Percentiles rank a stretch among this genome's conserved stretches.
Evolutionary conservation across 495 filamentous ascomycete genomes (phyloP).

Genomic region (Umbilicaria muhlenbergii): DNA sequence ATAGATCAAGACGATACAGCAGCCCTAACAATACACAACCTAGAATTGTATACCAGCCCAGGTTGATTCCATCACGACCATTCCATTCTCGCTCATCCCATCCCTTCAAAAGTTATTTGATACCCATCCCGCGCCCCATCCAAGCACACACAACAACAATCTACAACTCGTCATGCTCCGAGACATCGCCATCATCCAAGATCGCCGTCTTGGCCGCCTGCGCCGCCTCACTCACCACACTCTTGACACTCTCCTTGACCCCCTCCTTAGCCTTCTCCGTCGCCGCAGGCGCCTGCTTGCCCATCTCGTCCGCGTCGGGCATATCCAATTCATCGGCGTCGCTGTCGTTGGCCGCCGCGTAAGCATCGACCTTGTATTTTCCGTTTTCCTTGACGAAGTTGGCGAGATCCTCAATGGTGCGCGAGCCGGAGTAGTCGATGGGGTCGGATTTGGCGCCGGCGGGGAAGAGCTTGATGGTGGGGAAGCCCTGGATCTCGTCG

Average conservation of each 20-base stretch:
- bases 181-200: constrained; percentile 23
- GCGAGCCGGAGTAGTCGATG: constrained; percentile 73
- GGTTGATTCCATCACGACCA: too few species aligned
- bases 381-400: constrained; percentile 92
- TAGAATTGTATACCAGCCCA: too few species aligned
- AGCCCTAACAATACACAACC: too few species aligned
- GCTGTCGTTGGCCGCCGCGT: constrained; percentile 29
- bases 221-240: constrained; percentile 21
- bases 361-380: constrained; percentile 61
- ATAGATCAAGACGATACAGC: too few species aligned
- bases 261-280: constrained; percentile 36
- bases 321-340: constrained; percentile 29
- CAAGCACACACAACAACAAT: constrained; percentile 2
- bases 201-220: constrained; percentile 23
- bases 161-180: constrained; percentile 53
- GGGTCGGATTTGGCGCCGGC: constrained; percentile 76
- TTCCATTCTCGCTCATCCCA: too few species aligned
- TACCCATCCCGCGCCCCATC: background rate
- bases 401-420: constrained; percentile 86
- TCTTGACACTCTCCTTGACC: constrained; percentile 28
- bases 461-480: constrained; percentile 96
- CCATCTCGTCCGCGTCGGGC: constrained; percentile 26
- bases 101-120: background rate
- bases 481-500: constrained; percentile 94
- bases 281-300: constrained; percentile 30